Percentiles rank a stretch among this genome's conserved stretches.
Conservation (phyloP, 2,329 filamentous ascomycete genomes). For the Cordyceps farinosa region DNA sequence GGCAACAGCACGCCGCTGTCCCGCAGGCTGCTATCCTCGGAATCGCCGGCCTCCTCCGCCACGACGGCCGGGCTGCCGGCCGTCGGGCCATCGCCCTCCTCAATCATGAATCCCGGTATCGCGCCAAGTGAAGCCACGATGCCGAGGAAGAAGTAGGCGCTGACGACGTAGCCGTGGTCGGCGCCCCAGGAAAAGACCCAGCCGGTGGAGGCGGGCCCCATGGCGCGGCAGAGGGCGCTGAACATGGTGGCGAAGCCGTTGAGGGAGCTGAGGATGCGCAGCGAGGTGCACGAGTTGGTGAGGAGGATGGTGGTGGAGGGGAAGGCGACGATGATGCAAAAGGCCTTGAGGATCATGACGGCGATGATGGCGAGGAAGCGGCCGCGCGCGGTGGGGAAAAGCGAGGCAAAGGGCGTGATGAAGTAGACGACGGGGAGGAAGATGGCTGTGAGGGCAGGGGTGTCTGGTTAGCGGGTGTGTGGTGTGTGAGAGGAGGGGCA, state of each 20-base stretch:
- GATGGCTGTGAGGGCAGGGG: slow-evolving; percentile 40
- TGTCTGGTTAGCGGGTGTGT: background rate
- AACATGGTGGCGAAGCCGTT: slow-evolving; percentile 88
- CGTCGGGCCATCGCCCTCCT: slow-evolving; percentile 67
- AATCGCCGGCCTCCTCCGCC: slow-evolving; percentile 30
- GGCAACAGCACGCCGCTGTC: slow-evolving; percentile 23
- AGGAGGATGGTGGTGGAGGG: slow-evolving; percentile 86
- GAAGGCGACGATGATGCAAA: slow-evolving; percentile 78
- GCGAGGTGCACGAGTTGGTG: slow-evolving; percentile 76
- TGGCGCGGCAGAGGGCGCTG: slow-evolving; percentile 73
- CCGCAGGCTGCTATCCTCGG: slow-evolving; percentile 30
- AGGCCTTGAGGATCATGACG: slow-evolving; percentile 71
- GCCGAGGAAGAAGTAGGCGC: slow-evolving; percentile 78
- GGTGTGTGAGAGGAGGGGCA: background rate
- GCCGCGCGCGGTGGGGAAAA: slow-evolving; percentile 45
- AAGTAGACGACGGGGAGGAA: slow-evolving; percentile 74
- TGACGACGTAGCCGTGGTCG: slow-evolving; percentile 68
- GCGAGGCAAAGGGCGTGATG: slow-evolving; percentile 74
- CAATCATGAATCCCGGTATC: slow-evolving; percentile 69
- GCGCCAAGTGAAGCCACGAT: slow-evolving; percentile 60
- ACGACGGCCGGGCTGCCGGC: slow-evolving; percentile 21
- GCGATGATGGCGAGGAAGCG: slow-evolving; percentile 62
- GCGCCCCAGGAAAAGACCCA: slow-evolving; percentile 72
- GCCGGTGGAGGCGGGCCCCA: slow-evolving; percentile 73
- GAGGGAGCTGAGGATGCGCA: slow-evolving; percentile 75